Evolutionary conservation across 2,329 filamentous ascomycete species (phyloP).

Genomic region (Fusarium sp.): DNA sequence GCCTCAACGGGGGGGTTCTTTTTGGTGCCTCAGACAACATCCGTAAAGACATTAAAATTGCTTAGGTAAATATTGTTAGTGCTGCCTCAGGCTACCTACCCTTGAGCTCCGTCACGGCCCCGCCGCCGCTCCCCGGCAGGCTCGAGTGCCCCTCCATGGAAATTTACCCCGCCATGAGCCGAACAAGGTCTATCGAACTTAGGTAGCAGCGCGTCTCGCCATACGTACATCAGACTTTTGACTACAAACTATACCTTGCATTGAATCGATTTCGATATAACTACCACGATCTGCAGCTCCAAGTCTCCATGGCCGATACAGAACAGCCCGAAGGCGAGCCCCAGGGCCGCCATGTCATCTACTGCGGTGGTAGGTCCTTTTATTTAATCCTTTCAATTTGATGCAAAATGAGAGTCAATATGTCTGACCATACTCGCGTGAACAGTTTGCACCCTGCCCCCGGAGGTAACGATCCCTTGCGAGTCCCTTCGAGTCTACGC

Average conservation of each 20-base stretch:
- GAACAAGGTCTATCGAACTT: conserved; percentile 26
- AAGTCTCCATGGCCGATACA: conserved; percentile 62
- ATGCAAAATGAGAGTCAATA: conserved; percentile 25
- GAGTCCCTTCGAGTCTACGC: conserved; percentile 5
- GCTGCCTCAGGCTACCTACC: conserved; percentile 31
- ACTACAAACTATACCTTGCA: conserved; percentile 13
- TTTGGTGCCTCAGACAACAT: conserved; percentile 22
- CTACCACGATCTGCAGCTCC: conserved; percentile 18
- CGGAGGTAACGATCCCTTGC: conserved; percentile 62
- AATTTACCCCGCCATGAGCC: conserved; percentile 52
- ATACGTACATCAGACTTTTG: conserved; percentile 35
- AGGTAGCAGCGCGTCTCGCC: conserved; percentile 45
- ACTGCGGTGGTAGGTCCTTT: conserved; percentile 66
- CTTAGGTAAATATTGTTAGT: conserved; percentile 13
- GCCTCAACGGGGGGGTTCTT: neutral
- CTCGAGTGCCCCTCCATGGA: conserved; percentile 46
- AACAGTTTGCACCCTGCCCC: conserved; percentile 72
- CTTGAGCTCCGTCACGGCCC: conserved; percentile 12
- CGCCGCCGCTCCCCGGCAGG: conserved; percentile 14
- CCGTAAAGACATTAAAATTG: neutral
- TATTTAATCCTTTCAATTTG: neutral
- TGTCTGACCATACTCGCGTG: conserved; percentile 19
- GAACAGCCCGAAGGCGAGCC: conserved; percentile 62
- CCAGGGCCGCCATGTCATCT: conserved; percentile 63
- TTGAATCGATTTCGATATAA: neutral